Percentiles rank a stretch among this genome's conserved stretches.
Evolutionary conservation across 1,284 basidiomycete species (phyloP).

Genomic region (Rhodofomes roseus): DNA sequence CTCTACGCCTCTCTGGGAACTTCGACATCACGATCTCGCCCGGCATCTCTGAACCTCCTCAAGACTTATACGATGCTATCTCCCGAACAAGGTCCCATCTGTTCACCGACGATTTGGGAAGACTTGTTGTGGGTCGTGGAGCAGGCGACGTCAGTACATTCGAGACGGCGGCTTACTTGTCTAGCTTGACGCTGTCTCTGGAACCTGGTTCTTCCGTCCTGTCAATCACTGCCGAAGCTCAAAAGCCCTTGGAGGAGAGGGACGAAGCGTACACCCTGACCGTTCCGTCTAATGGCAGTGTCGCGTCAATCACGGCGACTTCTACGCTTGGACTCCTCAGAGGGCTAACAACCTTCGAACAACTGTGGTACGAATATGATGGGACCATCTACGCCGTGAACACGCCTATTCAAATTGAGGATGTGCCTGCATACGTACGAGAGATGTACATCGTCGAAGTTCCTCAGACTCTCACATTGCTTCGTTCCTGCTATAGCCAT

Average conservation of each 20-base stretch:
- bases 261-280: constrained; percentile 67
- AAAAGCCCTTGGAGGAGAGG: constrained; percentile 47
- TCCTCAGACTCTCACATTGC: not conserved
- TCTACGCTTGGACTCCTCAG: constrained; percentile 77
- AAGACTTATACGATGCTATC: constrained; percentile 45
- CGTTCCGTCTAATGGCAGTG: constrained; percentile 57
- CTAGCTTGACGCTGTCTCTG: constrained; percentile 41
- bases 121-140: constrained; percentile 49
- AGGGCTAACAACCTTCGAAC: constrained; percentile 80
- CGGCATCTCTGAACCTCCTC: constrained; percentile 31
- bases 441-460: not conserved
- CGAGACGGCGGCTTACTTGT: constrained; percentile 24
- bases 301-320: constrained; percentile 61
- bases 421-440: constrained; percentile 62
- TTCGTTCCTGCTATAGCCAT: constrained; percentile 42
- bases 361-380: constrained; percentile 65
- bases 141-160: constrained; percentile 35
- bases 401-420: constrained; percentile 58
- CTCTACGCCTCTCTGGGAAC: constrained; percentile 44
- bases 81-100: constrained; percentile 37
- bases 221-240: constrained; percentile 53
- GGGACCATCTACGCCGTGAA: constrained; percentile 52
- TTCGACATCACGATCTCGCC: constrained; percentile 41
- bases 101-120: constrained; percentile 39
- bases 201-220: constrained; percentile 26